phyloP scores from a whole-genome alignment of 208 protist species.

The Naegleria lovaniensis region DNA sequence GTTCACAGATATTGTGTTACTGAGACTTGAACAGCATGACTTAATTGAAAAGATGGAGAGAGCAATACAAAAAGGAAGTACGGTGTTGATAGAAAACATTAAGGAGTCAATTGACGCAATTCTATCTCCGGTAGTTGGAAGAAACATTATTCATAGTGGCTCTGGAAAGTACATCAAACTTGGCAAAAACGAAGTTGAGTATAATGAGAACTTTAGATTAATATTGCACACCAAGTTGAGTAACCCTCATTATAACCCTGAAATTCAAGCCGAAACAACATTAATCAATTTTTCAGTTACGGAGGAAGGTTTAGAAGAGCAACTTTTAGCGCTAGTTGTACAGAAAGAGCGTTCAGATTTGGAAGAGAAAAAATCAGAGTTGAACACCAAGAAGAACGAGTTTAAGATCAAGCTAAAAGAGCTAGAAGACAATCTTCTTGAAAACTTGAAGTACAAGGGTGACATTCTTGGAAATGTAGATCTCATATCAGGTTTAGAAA shows the following conservation, averaged over 20 bases:
- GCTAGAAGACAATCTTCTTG: conserved; percentile 89
- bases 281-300: conserved; percentile 86
- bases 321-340: conserved; percentile 75
- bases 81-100: conserved; percentile 65
- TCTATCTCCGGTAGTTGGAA: conserved; percentile 70
- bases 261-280: conserved; percentile 75
- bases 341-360: conserved; percentile 70
- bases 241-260: conserved; percentile 81
- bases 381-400: conserved; percentile 69
- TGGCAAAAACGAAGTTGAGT: conserved; percentile 54
- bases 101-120: conserved; percentile 68
- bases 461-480: conserved; percentile 90
- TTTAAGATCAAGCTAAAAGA: conserved; percentile 73
- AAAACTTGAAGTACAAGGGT: conserved; percentile 81
- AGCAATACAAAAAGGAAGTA: conserved; percentile 30
- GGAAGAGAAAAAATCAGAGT: conserved; percentile 54
- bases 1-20: conserved; percentile 28
- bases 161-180: conserved; percentile 48
- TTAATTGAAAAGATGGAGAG: conserved; percentile 35
- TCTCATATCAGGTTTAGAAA: conserved; percentile 92
- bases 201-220: conserved; percentile 60
- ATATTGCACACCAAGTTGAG: conserved; percentile 76
- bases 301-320: conserved; percentile 73
- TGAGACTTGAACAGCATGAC: not conserved
- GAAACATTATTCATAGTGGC: conserved; percentile 50